Conservation (phyloP, 2,329 filamentous ascomycete species). For the Microdochium nivale region DNA sequence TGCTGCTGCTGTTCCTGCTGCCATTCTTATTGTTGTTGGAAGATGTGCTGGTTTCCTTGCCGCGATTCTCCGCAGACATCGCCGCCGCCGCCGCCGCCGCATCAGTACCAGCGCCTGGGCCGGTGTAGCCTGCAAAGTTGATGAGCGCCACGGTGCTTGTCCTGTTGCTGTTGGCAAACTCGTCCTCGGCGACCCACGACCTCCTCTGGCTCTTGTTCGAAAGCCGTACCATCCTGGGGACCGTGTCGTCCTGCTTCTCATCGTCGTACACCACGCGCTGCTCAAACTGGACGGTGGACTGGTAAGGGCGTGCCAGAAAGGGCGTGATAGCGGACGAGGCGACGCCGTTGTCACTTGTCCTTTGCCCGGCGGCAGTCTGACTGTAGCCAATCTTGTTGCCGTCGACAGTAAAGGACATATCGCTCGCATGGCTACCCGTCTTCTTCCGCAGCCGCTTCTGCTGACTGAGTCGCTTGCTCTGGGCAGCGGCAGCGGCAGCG, state of each 20-base stretch:
- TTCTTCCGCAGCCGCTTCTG: conserved; percentile 2
- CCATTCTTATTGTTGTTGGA: too few species aligned
- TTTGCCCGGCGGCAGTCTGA: neutral
- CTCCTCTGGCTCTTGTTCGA: conserved; percentile 9
- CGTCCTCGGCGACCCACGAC: conserved; percentile 42
- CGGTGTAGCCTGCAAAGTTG: conserved; percentile 15
- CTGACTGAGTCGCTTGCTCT: neutral
- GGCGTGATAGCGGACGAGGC: neutral
- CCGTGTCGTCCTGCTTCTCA: neutral
- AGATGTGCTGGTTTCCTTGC: neutral
- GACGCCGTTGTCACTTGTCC: neutral
- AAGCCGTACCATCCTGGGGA: neutral
- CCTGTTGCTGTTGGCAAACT: neutral
- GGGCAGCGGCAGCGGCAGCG: too few species aligned
- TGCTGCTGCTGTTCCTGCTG: neutral
- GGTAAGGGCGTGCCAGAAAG: neutral
- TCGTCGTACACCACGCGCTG: neutral
- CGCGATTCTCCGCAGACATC: conserved; percentile 5
- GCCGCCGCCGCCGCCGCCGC: conserved; percentile 9
- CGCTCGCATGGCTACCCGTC: neutral
- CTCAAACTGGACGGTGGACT: neutral
- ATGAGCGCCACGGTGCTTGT: conserved; percentile 9
- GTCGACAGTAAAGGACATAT: neutral
- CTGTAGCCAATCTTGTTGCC: conserved; percentile 1
- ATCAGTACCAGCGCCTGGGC: neutral